Evolutionary conservation across 2,329 filamentous ascomycete genomes (phyloP), one percentile per base, ranked within the genome.

Genomic region (Biscogniauxia mediterranea): DNA sequence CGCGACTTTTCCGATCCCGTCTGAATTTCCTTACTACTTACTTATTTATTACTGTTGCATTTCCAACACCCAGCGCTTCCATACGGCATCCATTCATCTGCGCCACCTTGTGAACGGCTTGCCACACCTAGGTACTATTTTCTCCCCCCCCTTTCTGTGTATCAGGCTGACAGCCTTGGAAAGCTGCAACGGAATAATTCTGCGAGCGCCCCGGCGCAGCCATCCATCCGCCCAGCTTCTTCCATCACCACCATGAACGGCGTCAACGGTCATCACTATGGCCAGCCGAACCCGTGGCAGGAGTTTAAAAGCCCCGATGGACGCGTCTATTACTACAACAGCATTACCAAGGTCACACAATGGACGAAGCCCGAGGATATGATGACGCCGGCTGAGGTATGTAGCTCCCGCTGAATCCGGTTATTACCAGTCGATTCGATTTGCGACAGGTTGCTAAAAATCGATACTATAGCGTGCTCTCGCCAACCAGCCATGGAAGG

Each of bases 361-460:
- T 99, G 95, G 95, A 89, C 88, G 50, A 98, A 97, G 79, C 96
- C 95, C 3, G 85, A 90, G 72, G 95, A 96, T 53, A 81, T 96
- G 77, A 93, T 96, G 90, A 89, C 85, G 21, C 85, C 87, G 6
- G 86, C 88, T 56, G 93, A 97, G 86, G 92, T 93, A 78, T 66
- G 77, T 68, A 17, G 38, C 38, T n/a, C 38, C 15, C 17, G 32
- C 13, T 6, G 13, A 23, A 23, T 23, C 23, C 23, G 23, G 23
- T 5, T 5, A 23, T 23, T 23, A 23, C 28, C 11, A 5, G 11
- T 13, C 11, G 11, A 13, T 32, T 32, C 28, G 7, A 32, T 32
- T 13, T 32, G 28, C 7, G 28, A 32, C 28, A 32, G 7, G 28
- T 32, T 32, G 70, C 67, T 58, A 55, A 62, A 59, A 11, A 60